These are phyloP conservation scores for Plasmodium cynomolgi DNA, from an alignment of 169 alveolate species.

Conservation along the genomic window DNA sequence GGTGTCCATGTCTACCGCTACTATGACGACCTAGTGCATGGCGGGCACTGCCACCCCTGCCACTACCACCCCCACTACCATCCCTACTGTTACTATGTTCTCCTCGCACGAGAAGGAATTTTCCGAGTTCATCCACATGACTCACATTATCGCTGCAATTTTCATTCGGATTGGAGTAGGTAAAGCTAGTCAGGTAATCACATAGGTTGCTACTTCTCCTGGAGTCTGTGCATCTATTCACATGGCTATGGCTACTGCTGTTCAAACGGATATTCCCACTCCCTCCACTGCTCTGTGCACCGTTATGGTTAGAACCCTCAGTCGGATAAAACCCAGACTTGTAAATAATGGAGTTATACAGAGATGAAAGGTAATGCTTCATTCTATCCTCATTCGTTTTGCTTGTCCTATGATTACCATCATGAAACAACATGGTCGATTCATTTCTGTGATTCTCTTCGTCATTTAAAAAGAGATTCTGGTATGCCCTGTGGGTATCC, in stretches of 20 bases:
- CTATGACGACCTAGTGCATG: neutral
- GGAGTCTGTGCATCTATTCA: neutral
- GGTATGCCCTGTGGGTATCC: neutral
- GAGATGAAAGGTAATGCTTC: constrained; percentile 10
- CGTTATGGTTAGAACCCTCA: neutral
- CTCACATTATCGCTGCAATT: neutral
- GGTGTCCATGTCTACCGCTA: neutral
- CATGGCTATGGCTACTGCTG: neutral
- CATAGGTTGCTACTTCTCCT: constrained; percentile 1
- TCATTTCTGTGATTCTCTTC: neutral
- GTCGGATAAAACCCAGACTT: neutral
- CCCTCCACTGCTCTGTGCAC: neutral
- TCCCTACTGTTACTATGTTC: neutral
- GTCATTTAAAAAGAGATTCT: neutral
- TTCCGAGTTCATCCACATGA: constrained; percentile 44
- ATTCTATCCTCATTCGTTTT: neutral
- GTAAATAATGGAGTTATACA: neutral
- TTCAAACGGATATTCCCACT: neutral
- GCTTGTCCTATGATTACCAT: neutral
- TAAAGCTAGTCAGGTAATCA: neutral
- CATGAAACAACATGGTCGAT: neutral
- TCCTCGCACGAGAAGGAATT: constrained; percentile 15
- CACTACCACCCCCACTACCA: neutral
- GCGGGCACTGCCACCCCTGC: neutral
- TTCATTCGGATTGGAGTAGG: constrained; percentile 28